Base-by-base conservation (phyloP, 1,284 basidiomycete species). In the Stereum hirsutum region DNA sequence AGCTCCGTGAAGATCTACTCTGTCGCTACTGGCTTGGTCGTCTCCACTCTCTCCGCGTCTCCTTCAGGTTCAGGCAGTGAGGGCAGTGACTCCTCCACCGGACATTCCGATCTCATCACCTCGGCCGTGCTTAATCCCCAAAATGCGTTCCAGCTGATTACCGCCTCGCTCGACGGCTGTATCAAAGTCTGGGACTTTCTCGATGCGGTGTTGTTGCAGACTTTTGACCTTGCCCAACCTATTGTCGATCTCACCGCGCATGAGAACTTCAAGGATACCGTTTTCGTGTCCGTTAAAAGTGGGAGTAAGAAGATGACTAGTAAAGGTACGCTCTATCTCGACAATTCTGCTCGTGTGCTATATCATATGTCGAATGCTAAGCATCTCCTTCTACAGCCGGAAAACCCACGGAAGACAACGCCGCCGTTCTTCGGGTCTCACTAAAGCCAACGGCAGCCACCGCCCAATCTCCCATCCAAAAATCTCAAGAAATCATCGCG, bases 131-230 rank as follows among this genome's bases (percentile, higher is more conserved):
- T 98, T 45, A 89, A 83, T 58, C 91, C 95, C 3, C 74, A 81
- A 50, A 97, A 97, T 62, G 72, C 81, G 14, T 87, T 93, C 48
- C 95, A 98, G 60, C 67, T 98, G 45, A 78, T 97, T 52, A 92
- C 91, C 7, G 81, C 81, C 25, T 90, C 90, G 2, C 60, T 84
- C 42, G 88, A 94, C 54, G 95, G 94, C 10, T 75, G 74, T 21
- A 64, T 98, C 51, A 81, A 89, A 59, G 68, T 95, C 10, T 98
- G 95, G 95, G 92, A 98, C 64, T 95, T 89, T 60, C 68, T 95
- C 41, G 93, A 97, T 50, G 93, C 84, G 1, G 69, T 74, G 3
- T 65, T 96, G 12, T 68, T 97, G 44, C 79, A 83, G 49, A 86
- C 81, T 1, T 74, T 94, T 45, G 68, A 75, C 46, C 56, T 89